Base-by-base conservation (phyloP, 2,329 filamentous ascomycete species). In the Venturia nashicola region DNA sequence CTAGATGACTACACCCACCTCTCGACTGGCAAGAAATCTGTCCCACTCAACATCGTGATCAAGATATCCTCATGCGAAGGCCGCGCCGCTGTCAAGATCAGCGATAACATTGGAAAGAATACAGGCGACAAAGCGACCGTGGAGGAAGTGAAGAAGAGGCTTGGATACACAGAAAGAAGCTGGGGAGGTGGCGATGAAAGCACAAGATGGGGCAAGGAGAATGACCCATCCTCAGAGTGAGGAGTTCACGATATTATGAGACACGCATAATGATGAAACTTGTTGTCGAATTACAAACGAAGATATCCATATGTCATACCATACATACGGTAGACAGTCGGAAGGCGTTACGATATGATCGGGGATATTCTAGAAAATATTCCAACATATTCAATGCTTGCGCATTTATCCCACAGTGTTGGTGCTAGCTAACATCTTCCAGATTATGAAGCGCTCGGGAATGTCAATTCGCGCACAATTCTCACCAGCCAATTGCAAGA, bases 41-140 rank as follows among this genome's bases (percentile, higher is more conserved):
- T 86, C 18, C 94, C 94, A 0, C 78, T 99, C 63, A 99, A 99
- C 71, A 99, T 99, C 70, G 94, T 99, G 69, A 97, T 99, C 77
- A 99, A 99, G 78, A 82, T 99, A 66, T 90, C 90, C 67, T 91
- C 90, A 11, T 94, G 91, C 0, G 84, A 80, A 16, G 92, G 92
- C 6, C 84, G 86, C 59, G 84, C 88, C 0, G 92, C 94, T 2
- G 86, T 99, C 72, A 99, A 99, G 80, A 90, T 99, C 68, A 97
- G 86, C 69, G 82, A 81, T 74, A 97, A 97, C 71, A 82, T 87
- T 68, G 85, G 91, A 57, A 99, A 99, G 81, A 99, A 99, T 71
- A 97, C 91, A 0, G 94, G 94, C 8, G 88, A 97, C 71, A 84
- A 86, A 70, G 81, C 81, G 23, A 90, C 88, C 1, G 89, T 99